These are phyloP conservation scores for Mucor saturninus DNA, from an alignment of 371 early-diverging fungal species.

Conservation along the genomic window DNA sequence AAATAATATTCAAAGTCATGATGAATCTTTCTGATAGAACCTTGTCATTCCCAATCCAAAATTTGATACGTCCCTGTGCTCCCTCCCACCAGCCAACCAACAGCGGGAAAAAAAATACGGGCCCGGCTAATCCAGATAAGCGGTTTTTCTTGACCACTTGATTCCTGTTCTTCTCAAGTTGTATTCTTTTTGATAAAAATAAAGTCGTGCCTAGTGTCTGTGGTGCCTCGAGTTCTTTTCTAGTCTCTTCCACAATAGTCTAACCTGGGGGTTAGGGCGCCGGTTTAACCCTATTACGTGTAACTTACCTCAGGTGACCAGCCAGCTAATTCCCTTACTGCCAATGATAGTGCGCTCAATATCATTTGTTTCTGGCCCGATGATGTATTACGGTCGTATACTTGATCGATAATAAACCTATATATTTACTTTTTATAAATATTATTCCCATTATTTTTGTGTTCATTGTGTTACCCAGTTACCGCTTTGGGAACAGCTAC, in stretches of 20 bases:
- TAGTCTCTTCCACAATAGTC: background rate
- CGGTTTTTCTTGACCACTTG: slow-evolving; percentile 29
- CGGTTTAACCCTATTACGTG: background rate
- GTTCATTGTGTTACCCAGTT: slow-evolving; percentile 24
- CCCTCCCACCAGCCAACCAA: slow-evolving; percentile 60
- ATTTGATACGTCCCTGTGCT: slow-evolving; percentile 37
- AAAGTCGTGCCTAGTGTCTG: slow-evolving; percentile 29
- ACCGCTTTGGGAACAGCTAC: slow-evolving; percentile 40
- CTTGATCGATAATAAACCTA: slow-evolving; percentile 44
- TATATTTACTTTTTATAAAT: too few relatives aligned
- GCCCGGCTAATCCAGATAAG: slow-evolving; percentile 43
- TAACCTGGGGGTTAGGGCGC: background rate
- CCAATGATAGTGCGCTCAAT: slow-evolving; percentile 35
- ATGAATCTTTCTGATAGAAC: slow-evolving; percentile 46
- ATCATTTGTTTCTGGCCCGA: slow-evolving; percentile 34
- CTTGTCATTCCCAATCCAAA: slow-evolving; percentile 41
- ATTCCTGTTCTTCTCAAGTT: slow-evolving; percentile 28
- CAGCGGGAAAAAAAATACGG: slow-evolving; percentile 51
- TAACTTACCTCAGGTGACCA: slow-evolving; percentile 20
- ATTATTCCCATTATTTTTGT: background rate
- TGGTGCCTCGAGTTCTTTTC: slow-evolving; percentile 2
- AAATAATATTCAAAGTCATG: slow-evolving; percentile 50
- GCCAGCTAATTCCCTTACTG: slow-evolving; percentile 48
- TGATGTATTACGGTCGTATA: slow-evolving; percentile 48
- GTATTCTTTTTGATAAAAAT: slow-evolving; percentile 42